Evolutionary conservation across 2,329 filamentous ascomycete genomes (phyloP).

Genomic region (Hymenotorrendiella dingleyae): DNA sequence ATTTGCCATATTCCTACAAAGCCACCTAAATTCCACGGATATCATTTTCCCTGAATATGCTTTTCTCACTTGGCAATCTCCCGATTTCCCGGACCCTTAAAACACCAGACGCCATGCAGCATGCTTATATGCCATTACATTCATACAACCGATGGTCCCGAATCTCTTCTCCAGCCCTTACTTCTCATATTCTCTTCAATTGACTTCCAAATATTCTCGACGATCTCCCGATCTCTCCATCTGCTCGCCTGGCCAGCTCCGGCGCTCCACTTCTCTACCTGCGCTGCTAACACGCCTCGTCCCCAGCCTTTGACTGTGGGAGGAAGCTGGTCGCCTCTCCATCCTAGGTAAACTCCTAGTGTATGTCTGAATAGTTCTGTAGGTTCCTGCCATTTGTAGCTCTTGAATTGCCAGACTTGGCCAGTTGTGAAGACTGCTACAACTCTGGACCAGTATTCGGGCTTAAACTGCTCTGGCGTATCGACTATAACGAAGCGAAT

Average conservation of each 20-base stretch:
- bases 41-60: too few relatives aligned
- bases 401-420: constrained; percentile 97
- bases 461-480: constrained; percentile 89
- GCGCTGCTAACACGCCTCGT: constrained; percentile 69
- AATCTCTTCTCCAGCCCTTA: constrained; percentile 75
- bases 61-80: too few relatives aligned
- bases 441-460: constrained; percentile 93
- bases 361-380: constrained; percentile 86
- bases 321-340: constrained; percentile 77
- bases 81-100: too few relatives aligned
- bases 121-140: constrained; percentile 1
- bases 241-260: constrained; percentile 38
- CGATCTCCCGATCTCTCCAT: constrained; percentile 88
- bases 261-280: constrained; percentile 78
- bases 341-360: constrained; percentile 83
- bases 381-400: constrained; percentile 90
- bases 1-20: too few relatives aligned
- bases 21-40: too few relatives aligned
- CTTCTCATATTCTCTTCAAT: constrained; percentile 84
- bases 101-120: constrained; percentile 11
- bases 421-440: constrained; percentile 97
- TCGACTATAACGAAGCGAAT: constrained; percentile 95
- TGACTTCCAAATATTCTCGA: constrained; percentile 85
- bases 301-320: constrained; percentile 79
- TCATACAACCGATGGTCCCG: constrained; percentile 42